Evolutionary conservation across 1,139 yeast genomes (phyloP), one percentile per base, ranked within the genome.

Genomic region (Entelexis sorbosivorans): DNA sequence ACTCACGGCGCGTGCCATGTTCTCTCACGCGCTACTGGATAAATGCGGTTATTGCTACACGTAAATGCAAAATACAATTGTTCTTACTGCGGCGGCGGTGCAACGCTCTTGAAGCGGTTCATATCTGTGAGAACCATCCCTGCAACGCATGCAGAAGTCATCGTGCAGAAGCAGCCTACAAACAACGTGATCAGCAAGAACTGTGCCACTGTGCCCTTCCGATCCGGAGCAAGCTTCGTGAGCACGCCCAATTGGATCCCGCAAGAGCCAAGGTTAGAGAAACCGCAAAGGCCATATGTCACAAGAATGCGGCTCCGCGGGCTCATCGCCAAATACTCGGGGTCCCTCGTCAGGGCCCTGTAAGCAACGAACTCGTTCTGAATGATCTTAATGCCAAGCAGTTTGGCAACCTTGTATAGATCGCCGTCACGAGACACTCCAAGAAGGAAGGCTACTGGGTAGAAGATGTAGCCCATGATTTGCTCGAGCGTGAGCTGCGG

Each of bases 281-380:
- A 79, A 1, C 84, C 83, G 70, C 83, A 78, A 47, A 78, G 72
- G 13, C 82, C 79, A 59, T 78, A 79, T 31, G 84, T 79, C 29
- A 82, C 81, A 63, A 79, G 70, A 65, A 79, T 70, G 39, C 71
- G 72, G 45, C 78, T 78, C 65, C 84, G 73, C 52, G 70, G 67
- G 38, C 79, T 72, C 72, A 79, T 66, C 47, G 65, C 61, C 45
- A 68, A 71, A 66, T 73, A 78, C 48, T 77, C 79, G 34, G 73
- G 69, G 14, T 69, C 65, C 46, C 62, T 63, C 49, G 67, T 69
- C 62, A 79, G 71, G 61, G 69, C 62, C 44, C 66, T 60, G 67
- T 74, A 79, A 47, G 81, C 84, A 49, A 77, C 82, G 60, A 73
- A 79, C 64, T 79, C 85, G 63, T 79, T 79, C 67, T 79, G 82